Base-by-base conservation (phyloP, 768 basidiomycete species). In the Termitomyces sp. region DNA sequence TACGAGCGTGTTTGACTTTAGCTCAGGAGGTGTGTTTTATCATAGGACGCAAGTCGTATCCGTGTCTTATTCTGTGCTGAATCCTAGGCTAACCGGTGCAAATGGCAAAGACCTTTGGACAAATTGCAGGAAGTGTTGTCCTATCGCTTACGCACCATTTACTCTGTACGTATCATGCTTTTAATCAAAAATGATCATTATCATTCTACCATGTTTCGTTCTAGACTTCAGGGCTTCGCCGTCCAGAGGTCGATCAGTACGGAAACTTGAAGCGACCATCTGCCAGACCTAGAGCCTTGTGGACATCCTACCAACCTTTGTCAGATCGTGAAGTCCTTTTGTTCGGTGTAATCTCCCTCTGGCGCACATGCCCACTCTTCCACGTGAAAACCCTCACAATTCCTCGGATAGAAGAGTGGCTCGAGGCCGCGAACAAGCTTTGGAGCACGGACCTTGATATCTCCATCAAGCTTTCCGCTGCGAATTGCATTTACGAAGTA, bases 1-100 rank as follows among this genome's bases (percentile, higher is more conserved):
- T 94, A 54, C 84, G 87, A 60, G 90, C 92, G 2, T 85, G 81
- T 62, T 70, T 90, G 41, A 88, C 84, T 0, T 67, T 93, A 32
- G 74, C 79, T 7, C 77, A 83, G 53, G 91, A 94, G 75, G 88
- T 85, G 64, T 56, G 72, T 63, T 16, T 8, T 18, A 29, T 55
- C 46, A n/a, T 14, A 26, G 53, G n/a, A 22, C 50, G 37, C 27
- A 32, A 24, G 29, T 29, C n/a, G 32, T 44, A 39, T 58, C 31
- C 56, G n/a, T 46, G 26, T 55, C 42, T 18, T 26, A 22, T 7
- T 20, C 12, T 20, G 16, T 47, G 5, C 26, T 42, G 27, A 42
- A n/a, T n/a, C 12, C 20, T 36, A 53, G 86, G 79, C 79, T 4
- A 52, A 71, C 13, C 77, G 76, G 14, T 73, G 89, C 50, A 75